Evolutionary conservation across 2,329 filamentous ascomycete genomes (phyloP).

Genomic region (Dactylellina haptotyla): DNA sequence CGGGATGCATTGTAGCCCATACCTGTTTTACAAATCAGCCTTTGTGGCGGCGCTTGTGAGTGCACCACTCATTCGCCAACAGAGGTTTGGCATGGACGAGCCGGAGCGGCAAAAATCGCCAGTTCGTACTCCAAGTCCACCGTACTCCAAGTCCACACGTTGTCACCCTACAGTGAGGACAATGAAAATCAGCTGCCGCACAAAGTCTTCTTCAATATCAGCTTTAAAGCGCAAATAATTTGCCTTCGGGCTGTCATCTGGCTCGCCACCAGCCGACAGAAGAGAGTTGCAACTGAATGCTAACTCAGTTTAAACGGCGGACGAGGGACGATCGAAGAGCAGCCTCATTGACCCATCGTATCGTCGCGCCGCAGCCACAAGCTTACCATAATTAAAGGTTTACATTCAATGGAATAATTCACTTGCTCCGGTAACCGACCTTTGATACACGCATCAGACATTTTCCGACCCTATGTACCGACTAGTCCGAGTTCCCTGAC

Average conservation of each 20-base stretch:
- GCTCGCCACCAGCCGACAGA: slow-evolving; percentile 33
- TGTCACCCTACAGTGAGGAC: neutral
- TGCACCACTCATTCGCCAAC: neutral
- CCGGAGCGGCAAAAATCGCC: slow-evolving; percentile 23
- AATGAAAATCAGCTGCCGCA: slow-evolving; percentile 21
- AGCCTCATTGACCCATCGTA: slow-evolving; percentile 19
- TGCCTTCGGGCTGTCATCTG: slow-evolving; percentile 25
- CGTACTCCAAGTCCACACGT: slow-evolving; percentile 1
- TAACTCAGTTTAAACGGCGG: too few species aligned
- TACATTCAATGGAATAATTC: slow-evolving; percentile 9
- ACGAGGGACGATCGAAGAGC: too few species aligned
- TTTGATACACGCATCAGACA: slow-evolving; percentile 17
- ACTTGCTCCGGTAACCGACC: slow-evolving; percentile 14
- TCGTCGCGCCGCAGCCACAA: slow-evolving; percentile 34
- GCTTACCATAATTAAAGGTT: slow-evolving; percentile 12
- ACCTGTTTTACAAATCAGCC: neutral
- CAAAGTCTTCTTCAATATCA: neutral
- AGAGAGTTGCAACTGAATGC: neutral
- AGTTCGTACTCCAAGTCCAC: neutral
- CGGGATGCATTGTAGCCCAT: slow-evolving; percentile 18
- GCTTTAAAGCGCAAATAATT: slow-evolving; percentile 11
- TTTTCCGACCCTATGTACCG: slow-evolving; percentile 15
- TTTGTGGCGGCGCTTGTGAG: slow-evolving; percentile 4
- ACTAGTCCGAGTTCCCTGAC: too few species aligned
- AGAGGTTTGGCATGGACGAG: slow-evolving; percentile 11